A percentile compares a stretch with the other conserved stretches of the same genome.
These are phyloP conservation scores for Penstemon eatonii DNA, from an alignment of 257 asterid genomes.

Conservation along the genomic window DNA sequence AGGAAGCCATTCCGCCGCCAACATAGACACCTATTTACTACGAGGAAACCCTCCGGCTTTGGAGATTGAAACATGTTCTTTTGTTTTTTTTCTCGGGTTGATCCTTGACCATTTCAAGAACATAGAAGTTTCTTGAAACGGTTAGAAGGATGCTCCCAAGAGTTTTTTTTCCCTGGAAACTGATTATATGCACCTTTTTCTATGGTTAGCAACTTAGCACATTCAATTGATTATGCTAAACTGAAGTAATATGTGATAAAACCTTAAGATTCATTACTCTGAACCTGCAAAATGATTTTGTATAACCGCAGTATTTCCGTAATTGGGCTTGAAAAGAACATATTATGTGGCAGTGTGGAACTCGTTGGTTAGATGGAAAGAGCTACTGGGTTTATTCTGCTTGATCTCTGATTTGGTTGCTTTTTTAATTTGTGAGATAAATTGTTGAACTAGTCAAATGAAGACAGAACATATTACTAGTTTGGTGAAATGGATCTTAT, in stretches of 20 bases:
- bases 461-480: background rate
- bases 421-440: background rate
- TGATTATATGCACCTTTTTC: background rate
- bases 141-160: background rate
- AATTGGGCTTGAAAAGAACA: constrained; percentile 2
- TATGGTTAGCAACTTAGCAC: background rate
- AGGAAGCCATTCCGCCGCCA: background rate
- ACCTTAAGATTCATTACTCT: no score
- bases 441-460: background rate
- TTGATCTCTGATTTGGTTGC: background rate
- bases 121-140: background rate
- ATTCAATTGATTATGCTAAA: no score
- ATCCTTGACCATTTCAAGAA: constrained; percentile 7
- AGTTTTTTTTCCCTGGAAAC: background rate
- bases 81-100: background rate
- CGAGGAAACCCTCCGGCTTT: background rate
- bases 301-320: no score
- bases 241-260: no score
- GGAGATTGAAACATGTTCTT: background rate
- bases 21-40: background rate
- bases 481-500: background rate
- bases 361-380: background rate
- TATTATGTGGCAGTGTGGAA: background rate
- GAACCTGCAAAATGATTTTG: no score
- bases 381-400: background rate